Conservation (phyloP, 1,284 basidiomycete species). For the Inonotus hispidus region DNA sequence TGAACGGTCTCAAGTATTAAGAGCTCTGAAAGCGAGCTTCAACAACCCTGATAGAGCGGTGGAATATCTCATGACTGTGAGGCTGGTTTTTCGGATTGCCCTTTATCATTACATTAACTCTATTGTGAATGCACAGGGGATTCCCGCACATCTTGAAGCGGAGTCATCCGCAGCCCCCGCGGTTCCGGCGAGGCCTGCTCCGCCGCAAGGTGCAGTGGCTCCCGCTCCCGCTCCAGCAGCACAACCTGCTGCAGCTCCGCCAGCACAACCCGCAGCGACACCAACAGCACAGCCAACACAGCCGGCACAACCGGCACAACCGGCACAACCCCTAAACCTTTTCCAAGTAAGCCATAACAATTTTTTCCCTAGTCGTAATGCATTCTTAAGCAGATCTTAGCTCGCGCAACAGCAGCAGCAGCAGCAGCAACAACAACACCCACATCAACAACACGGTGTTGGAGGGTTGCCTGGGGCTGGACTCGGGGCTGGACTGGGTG, state of each 20-base stretch:
- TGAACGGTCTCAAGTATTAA: conserved; percentile 77
- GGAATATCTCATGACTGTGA: conserved; percentile 92
- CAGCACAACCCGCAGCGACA: conserved; percentile 25
- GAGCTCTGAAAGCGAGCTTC: conserved; percentile 89
- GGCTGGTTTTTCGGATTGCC: conserved; percentile 27
- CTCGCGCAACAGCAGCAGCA: conserved; percentile 52
- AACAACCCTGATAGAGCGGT: conserved; percentile 99
- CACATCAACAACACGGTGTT: conserved; percentile 30
- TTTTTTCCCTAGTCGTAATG: neutral
- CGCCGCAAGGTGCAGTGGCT: conserved; percentile 29
- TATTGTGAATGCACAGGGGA: conserved; percentile 50
- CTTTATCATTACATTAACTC: neutral
- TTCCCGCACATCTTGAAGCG: conserved; percentile 66
- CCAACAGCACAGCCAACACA: conserved; percentile 29
- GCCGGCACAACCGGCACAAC: conserved; percentile 25
- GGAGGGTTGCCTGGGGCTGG: conserved; percentile 23
- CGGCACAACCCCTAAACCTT: conserved; percentile 57
- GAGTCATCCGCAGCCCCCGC: conserved; percentile 38
- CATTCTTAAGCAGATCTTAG: conserved; percentile 30
- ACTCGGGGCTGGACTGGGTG: conserved; percentile 27
- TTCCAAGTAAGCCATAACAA: conserved; percentile 52
- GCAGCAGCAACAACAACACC: conserved; percentile 53
- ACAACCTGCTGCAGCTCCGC: conserved; percentile 32
- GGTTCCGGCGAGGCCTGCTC: conserved; percentile 22
- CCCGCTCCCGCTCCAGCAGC: conserved; percentile 30